Evolutionary conservation across 495 filamentous ascomycete genomes (phyloP).

Genomic region (Penicilliopsis zonata): DNA sequence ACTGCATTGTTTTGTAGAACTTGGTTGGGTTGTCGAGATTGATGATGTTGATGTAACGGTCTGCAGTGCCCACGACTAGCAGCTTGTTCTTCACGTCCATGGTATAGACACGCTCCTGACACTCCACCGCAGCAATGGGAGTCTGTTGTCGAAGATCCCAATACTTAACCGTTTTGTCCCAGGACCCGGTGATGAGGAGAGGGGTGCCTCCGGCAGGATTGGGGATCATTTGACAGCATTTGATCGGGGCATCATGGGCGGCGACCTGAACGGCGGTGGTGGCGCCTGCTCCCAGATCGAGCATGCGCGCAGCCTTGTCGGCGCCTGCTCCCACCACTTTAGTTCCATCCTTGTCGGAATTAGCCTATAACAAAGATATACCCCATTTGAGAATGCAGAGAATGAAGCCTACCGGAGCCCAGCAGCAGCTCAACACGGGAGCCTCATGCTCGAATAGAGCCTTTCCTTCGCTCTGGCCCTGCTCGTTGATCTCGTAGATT

Average conservation of each 20-base stretch:
- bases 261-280: conserved; percentile 51
- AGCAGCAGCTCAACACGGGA: conserved; percentile 67
- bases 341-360: conserved; percentile 58
- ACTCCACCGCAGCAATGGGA: conserved; percentile 51
- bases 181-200: conserved; percentile 78
- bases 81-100: conserved; percentile 73
- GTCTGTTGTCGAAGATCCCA: conserved; percentile 70
- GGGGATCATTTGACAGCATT: conserved; percentile 62
- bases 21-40: conserved; percentile 66
- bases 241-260: conserved; percentile 69
- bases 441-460: conserved; percentile 66
- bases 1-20: conserved; percentile 74
- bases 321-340: conserved; percentile 76
- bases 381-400: no score
- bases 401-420: conserved; percentile 71
- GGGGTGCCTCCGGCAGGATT: conserved; percentile 39
- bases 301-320: conserved; percentile 70
- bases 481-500: conserved; percentile 74
- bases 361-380: no score
- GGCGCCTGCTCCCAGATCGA: conserved; percentile 53
- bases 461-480: conserved; percentile 62
- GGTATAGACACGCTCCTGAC: conserved; percentile 73
- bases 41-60: conserved; percentile 79
- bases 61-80: conserved; percentile 74
- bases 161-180: conserved; percentile 94